These are phyloP conservation scores for Parachaetomium inaequale DNA, from an alignment of 495 filamentous ascomycete genomes.

Conservation along the genomic window DNA sequence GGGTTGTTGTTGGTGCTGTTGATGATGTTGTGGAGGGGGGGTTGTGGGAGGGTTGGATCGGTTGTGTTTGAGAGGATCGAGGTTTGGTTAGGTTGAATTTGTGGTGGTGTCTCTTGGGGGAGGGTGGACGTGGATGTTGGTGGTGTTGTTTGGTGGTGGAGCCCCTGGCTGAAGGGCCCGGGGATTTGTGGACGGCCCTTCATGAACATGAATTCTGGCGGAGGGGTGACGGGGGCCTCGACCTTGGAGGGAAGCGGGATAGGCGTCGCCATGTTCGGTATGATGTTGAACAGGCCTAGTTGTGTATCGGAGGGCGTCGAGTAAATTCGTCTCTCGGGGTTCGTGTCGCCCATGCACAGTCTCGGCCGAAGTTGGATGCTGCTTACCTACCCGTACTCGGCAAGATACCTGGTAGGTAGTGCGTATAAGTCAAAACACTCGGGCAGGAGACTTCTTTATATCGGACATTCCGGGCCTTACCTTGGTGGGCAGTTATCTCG, in stretches of 20 bases:
- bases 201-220: conserved; percentile 31
- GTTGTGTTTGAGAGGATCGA: background rate
- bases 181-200: conserved; percentile 17
- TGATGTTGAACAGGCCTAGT: background rate
- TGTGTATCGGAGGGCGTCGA: background rate
- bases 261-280: conserved; percentile 25
- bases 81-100: background rate
- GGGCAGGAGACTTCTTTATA: conserved; percentile 15
- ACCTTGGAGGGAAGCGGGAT: conserved; percentile 27
- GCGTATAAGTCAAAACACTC: too few relatives aligned
- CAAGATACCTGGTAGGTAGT: too few relatives aligned
- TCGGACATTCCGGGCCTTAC: background rate
- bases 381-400: too few relatives aligned
- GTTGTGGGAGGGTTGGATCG: background rate
- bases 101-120: conserved; percentile 3
- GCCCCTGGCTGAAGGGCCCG: conserved; percentile 4
- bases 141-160: conserved; percentile 7
- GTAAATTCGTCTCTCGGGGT: background rate
- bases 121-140: background rate
- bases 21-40: background rate
- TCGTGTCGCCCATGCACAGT: too few relatives aligned
- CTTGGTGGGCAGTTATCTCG: background rate
- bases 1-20: background rate
- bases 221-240: conserved; percentile 31
- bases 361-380: too few relatives aligned